Base-by-base conservation (phyloP, 2,329 filamentous ascomycete genomes). In the Verticillium albo-atrum region DNA sequence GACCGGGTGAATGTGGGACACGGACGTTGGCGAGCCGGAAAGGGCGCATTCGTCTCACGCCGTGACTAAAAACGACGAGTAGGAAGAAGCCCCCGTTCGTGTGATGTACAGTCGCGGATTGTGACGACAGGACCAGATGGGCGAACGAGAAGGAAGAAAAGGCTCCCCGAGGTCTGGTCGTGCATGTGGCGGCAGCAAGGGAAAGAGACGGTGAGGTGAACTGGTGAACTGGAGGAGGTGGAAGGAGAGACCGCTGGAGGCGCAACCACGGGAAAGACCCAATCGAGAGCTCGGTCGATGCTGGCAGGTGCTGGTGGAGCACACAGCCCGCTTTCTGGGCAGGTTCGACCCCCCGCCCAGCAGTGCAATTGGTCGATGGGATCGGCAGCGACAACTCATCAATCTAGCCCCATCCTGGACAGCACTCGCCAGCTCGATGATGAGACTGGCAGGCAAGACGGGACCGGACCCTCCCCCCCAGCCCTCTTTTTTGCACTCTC, bases 361-460 rank as follows among this genome's bases (percentile, higher is more conserved):
- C 58, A 54, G 62, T 61, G 52, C 66, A 65, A 71, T 71, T 71
- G 69, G 69, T 63, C 62, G 59, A 59, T 25, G 58, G 60, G 47
- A 65, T 60, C 65, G 66, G 66, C 68, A 69, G 58, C 62, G 69
- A 68, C 69, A 71, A 66, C 69, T 67, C 69, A 71, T 70, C 68
- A 67, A 67, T 64, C 66, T 61, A 59, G 67, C 64, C 67, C 67
- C 62, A 64, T 54, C 52, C 28, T 7, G 30, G 52, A 54, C 10
- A 32, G n/a, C 52, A n/a, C 52, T 34, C 28, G 17, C 42, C 20
- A 20, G 42, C 42, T 14, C 30, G 30, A 32, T 9, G 30, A 32
- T 32, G 30, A 32, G 30, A 32, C 30, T 32, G 30, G 30, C 30
- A 32, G 30, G 30, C 30, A 32, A 32, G 14, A 14, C 30, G 9